Percentiles rank a stretch among this genome's conserved stretches.
phyloP scores from a whole-genome alignment of 139 green algal genomes.

The Tetradesmus obliquus region DNA sequence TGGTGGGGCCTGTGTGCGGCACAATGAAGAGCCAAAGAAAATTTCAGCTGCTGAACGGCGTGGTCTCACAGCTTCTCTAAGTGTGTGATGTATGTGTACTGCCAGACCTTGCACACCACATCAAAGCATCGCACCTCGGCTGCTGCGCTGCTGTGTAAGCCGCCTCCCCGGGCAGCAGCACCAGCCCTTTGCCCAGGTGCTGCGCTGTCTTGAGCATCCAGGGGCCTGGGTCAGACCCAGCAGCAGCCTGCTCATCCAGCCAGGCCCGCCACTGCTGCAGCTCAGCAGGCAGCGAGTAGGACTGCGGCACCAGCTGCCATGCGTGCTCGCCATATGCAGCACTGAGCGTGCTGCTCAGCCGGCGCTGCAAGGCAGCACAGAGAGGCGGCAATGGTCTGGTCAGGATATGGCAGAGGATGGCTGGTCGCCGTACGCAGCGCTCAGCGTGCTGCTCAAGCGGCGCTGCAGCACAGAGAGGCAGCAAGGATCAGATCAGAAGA shows the following conservation, averaged over 20 bases:
- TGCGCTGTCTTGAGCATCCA: conserved; percentile 74
- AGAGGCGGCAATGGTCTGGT: too few species aligned
- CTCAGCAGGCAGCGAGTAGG: conserved; percentile 62
- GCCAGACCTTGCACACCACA: background rate
- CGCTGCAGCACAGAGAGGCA: conserved; percentile 31
- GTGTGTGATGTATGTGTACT: background rate
- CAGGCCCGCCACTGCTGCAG: conserved; percentile 46
- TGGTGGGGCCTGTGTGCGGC: too few species aligned
- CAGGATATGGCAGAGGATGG: background rate
- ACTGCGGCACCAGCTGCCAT: conserved; percentile 56
- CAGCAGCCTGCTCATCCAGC: conserved; percentile 26
- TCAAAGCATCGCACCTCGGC: conserved; percentile 29
- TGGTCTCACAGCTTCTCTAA: too few species aligned
- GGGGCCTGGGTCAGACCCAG: conserved; percentile 37
- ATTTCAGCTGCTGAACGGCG: too few species aligned
- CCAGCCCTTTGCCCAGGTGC: conserved; percentile 70
- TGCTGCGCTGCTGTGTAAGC: conserved; percentile 42
- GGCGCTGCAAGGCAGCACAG: conserved; percentile 43
- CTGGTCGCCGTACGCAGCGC: conserved; percentile 50
- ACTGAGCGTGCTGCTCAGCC: conserved; percentile 53
- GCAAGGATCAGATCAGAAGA: background rate
- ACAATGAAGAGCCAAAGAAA: too few species aligned
- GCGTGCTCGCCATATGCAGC: conserved; percentile 55
- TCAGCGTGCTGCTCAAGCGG: conserved; percentile 52
- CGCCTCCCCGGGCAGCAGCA: conserved; percentile 53